Conservation (phyloP, 371 early-diverging fungal species). For the Blakeslea trispora region DNA sequence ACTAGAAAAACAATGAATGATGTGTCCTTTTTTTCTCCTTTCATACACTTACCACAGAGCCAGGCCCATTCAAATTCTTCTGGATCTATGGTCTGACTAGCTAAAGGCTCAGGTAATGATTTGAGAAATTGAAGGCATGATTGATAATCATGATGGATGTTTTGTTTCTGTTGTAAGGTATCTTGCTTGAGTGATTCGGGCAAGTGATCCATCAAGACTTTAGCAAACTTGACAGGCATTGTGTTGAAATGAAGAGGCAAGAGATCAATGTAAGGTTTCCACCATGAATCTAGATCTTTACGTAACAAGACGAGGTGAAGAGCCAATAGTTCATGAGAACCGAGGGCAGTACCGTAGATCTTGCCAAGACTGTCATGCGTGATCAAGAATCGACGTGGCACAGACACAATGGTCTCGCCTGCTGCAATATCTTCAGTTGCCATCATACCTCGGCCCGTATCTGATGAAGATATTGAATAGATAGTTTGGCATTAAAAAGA, state of each 20-base stretch:
- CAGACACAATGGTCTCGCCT: conserved; percentile 62
- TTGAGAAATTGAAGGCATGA: conserved; percentile 41
- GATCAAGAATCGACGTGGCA: conserved; percentile 55
- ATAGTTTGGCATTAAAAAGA: conserved; percentile 4
- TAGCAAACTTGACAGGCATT: conserved; percentile 60
- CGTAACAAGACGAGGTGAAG: conserved; percentile 48
- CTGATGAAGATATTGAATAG: conserved; percentile 25
- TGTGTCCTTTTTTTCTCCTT: not conserved
- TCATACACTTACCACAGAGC: conserved; percentile 53
- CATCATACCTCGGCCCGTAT: conserved; percentile 70
- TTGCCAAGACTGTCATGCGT: conserved; percentile 42
- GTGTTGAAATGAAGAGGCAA: conserved; percentile 62
- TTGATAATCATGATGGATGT: conserved; percentile 49
- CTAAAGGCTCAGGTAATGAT: conserved; percentile 12
- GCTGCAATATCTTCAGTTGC: conserved; percentile 59
- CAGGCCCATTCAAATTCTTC: conserved; percentile 64
- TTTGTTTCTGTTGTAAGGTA: conserved; percentile 45
- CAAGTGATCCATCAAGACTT: conserved; percentile 36
- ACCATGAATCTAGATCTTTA: conserved; percentile 48
- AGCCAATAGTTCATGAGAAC: conserved; percentile 55
- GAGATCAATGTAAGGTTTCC: conserved; percentile 56
- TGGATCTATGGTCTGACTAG: not conserved
- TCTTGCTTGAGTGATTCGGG: conserved; percentile 50
- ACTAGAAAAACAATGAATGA: conserved; percentile 29
- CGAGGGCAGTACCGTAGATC: conserved; percentile 34